Conservation (phyloP, 1,284 basidiomycete genomes). For the Naganishia cerealis region DNA sequence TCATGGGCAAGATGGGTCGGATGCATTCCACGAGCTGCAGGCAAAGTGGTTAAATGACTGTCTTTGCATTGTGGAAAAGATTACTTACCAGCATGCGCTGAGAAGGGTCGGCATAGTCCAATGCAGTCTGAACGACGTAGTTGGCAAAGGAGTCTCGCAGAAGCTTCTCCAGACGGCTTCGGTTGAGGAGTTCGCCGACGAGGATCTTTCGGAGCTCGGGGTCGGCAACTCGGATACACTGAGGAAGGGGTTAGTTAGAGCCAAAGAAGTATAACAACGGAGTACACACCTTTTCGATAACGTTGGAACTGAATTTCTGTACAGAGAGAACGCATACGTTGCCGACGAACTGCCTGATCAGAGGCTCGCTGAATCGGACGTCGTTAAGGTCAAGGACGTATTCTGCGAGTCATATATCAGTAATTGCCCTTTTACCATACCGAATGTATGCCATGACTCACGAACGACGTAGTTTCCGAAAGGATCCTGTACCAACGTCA, state of each 20-base stretch:
- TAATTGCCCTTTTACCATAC: not conserved
- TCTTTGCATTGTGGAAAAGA: not conserved
- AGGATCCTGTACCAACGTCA: conserved; percentile 97
- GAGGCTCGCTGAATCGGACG: conserved; percentile 92
- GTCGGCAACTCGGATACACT: conserved; percentile 98
- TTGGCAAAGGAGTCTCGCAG: conserved; percentile 91
- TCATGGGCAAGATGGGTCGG: conserved; percentile 90
- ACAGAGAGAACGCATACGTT: conserved; percentile 97
- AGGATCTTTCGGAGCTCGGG: conserved; percentile 89
- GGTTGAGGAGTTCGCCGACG: conserved; percentile 92
- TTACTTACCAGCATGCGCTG: conserved; percentile 66
- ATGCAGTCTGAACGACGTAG: conserved; percentile 90
- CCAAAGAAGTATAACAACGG: conserved; percentile 29
- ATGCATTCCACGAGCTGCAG: conserved; percentile 81
- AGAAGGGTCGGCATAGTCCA: conserved; percentile 87
- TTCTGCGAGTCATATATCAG: conserved; percentile 60
- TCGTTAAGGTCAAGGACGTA: conserved; percentile 98
- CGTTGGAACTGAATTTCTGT: conserved; percentile 96
- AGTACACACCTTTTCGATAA: conserved; percentile 75
- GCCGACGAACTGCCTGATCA: conserved; percentile 95
- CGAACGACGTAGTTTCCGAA: conserved; percentile 80
- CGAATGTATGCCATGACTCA: conserved; percentile 52
- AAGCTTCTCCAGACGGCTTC: conserved; percentile 90
- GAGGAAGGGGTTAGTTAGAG: conserved; percentile 36
- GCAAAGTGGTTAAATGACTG: conserved; percentile 49